These are phyloP conservation scores for Chlamydomonas schloesseri DNA, from an alignment of 139 green algal species.

Conservation along the genomic window DNA sequence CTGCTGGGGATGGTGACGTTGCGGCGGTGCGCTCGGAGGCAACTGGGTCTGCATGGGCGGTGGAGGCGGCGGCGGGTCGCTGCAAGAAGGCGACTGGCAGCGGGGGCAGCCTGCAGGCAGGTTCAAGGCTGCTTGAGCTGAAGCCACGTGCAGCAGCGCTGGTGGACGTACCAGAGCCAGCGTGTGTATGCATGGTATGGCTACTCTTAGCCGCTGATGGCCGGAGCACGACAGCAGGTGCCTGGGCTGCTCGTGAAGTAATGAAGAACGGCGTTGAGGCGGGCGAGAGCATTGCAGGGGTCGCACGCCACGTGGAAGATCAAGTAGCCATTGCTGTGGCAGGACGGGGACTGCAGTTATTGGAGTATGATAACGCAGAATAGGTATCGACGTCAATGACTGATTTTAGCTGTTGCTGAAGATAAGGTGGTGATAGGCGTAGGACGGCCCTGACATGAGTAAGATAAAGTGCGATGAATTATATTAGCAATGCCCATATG, in stretches of 20 bases:
- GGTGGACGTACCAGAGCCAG: slow-evolving; percentile 27
- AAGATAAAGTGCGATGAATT: no score
- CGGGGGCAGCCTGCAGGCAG: not conserved
- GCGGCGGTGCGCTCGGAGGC: no score
- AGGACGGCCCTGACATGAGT: no score
- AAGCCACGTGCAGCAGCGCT: not conserved
- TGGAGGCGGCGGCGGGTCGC: not conserved
- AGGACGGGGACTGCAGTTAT: slow-evolving; percentile 17
- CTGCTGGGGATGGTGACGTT: no score
- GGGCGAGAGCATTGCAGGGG: no score
- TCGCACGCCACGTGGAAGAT: no score
- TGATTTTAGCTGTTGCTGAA: no score
- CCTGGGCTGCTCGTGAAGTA: not conserved
- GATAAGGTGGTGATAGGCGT: no score
- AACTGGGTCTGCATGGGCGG: not conserved
- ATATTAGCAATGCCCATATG: no score
- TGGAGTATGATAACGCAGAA: no score
- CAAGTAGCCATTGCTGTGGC: slow-evolving; percentile 7
- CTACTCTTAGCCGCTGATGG: not conserved
- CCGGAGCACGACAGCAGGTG: not conserved
- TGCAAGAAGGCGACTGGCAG: not conserved
- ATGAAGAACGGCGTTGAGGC: no score
- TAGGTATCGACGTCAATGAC: no score
- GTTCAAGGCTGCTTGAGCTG: not conserved
- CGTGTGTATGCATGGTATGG: slow-evolving; percentile 9